Percentiles rank a stretch among this genome's conserved stretches.
These are phyloP conservation scores for Naganishia vaughanmartiniae DNA, from an alignment of 768 basidiomycete genomes.

Conservation along the genomic window DNA sequence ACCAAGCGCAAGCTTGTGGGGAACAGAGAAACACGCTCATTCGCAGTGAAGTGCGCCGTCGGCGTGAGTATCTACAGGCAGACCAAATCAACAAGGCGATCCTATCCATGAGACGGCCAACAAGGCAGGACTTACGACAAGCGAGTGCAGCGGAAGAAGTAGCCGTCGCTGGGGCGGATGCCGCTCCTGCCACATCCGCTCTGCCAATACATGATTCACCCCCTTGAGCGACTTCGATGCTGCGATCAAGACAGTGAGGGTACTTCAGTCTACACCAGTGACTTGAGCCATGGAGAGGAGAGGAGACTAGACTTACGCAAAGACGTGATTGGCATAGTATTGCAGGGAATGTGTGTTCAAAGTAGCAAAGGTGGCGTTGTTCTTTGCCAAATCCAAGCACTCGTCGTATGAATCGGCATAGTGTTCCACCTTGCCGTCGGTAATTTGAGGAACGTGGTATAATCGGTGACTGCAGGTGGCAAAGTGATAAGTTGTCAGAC, in stretches of 20 bases:
- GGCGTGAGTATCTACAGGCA: constrained; percentile 39
- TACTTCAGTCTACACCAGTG: neutral
- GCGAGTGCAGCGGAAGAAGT: constrained; percentile 27
- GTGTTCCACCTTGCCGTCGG: constrained; percentile 41
- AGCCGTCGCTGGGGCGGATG: constrained; percentile 33
- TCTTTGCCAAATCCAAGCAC: constrained; percentile 43
- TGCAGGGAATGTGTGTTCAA: constrained; percentile 48
- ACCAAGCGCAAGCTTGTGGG: neutral
- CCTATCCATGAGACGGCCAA: too few species aligned
- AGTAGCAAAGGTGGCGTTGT: constrained; percentile 41
- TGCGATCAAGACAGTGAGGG: constrained; percentile 12
- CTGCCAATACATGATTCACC: constrained; percentile 39
- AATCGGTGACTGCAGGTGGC: constrained; percentile 41
- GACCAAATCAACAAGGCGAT: neutral
- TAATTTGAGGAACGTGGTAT: constrained; percentile 46
- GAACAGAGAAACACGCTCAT: neutral
- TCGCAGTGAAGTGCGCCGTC: constrained; percentile 35
- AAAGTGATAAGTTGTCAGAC: neutral
- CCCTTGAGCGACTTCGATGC: constrained; percentile 43
- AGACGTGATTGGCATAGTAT: constrained; percentile 45
- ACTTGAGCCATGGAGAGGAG: constrained; percentile 20
- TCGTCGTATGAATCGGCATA: constrained; percentile 41
- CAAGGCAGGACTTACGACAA: constrained; percentile 26
- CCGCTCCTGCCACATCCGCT: constrained; percentile 17
- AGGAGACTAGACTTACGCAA: constrained; percentile 10